phyloP scores from a whole-genome alignment of 768 basidiomycete species.

The Hericium erinaceus region DNA sequence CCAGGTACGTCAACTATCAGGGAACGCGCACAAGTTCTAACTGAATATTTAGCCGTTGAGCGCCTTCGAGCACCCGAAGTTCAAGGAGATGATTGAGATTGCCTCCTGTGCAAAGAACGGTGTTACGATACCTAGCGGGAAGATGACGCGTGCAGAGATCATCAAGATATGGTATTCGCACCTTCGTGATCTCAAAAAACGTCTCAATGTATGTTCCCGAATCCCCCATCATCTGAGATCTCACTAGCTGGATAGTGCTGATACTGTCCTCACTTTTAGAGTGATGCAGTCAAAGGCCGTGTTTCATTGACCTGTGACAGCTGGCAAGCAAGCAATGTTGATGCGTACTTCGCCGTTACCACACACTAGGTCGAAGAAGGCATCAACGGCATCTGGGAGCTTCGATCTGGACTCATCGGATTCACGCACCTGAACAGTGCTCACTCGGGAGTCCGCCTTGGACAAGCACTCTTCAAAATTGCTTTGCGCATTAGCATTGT shows the following conservation, averaged over 20 bases:
- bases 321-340: slow-evolving; percentile 30
- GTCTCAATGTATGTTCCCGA: slow-evolving; percentile 14
- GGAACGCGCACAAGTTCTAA: neutral
- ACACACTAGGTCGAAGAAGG: slow-evolving; percentile 31
- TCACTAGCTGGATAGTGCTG: neutral
- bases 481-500: no score
- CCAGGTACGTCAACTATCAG: neutral
- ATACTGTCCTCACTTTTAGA: slow-evolving; percentile 13
- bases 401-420: no score
- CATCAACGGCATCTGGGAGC: slow-evolving; percentile 17
- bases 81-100: slow-evolving; percentile 27
- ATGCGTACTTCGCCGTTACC: slow-evolving; percentile 31
- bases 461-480: no score
- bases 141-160: slow-evolving; percentile 20
- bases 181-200: neutral
- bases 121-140: slow-evolving; percentile 25
- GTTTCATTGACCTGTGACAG: slow-evolving; percentile 29
- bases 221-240: no score
- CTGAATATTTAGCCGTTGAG: slow-evolving; percentile 16
- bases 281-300: slow-evolving; percentile 15
- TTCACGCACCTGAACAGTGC: no score
- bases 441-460: no score
- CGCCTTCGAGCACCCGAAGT: slow-evolving; percentile 25
- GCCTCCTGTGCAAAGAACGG: slow-evolving; percentile 28
- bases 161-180: slow-evolving; percentile 20